Conservation (phyloP, 192 early-diverging fungal genomes). For the Irineochytrium annulatum region DNA sequence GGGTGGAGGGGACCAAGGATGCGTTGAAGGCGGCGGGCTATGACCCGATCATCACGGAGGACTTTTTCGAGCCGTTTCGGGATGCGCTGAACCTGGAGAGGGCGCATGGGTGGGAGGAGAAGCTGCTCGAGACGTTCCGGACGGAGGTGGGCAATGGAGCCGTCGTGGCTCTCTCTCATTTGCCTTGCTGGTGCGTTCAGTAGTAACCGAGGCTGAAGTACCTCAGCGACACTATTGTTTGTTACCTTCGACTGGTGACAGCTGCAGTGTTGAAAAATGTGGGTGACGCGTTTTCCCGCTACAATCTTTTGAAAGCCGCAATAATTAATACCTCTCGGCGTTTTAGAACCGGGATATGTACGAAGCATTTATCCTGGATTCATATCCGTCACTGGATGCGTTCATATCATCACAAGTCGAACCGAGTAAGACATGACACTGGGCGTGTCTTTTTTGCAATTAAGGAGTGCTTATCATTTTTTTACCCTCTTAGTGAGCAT, state of each 20-base stretch:
- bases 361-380: slow-evolving; percentile 52
- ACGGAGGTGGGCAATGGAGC: slow-evolving; percentile 21
- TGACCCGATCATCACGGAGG: slow-evolving; percentile 41
- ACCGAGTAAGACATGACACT: slow-evolving; percentile 38
- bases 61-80: slow-evolving; percentile 45
- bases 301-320: not conserved
- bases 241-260: slow-evolving; percentile 46
- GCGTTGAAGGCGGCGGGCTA: slow-evolving; percentile 32
- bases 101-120: not conserved
- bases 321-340: not conserved
- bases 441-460: too few species aligned
- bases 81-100: slow-evolving; percentile 24
- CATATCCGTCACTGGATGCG: slow-evolving; percentile 36
- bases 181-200: too few species aligned
- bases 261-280: slow-evolving; percentile 47
- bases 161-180: too few species aligned
- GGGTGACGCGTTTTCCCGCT: not conserved
- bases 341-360: slow-evolving; percentile 46
- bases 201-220: slow-evolving; percentile 10
- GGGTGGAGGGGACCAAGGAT: slow-evolving; percentile 12
- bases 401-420: slow-evolving; percentile 47
- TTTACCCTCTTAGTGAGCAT: slow-evolving; percentile 32
- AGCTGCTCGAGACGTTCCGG: slow-evolving; percentile 31
- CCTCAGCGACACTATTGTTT: slow-evolving; percentile 48
- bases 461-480: not conserved